Conservation (phyloP, 345 rosid genomes). For the Diplotaxis tenuifolia region DNA sequence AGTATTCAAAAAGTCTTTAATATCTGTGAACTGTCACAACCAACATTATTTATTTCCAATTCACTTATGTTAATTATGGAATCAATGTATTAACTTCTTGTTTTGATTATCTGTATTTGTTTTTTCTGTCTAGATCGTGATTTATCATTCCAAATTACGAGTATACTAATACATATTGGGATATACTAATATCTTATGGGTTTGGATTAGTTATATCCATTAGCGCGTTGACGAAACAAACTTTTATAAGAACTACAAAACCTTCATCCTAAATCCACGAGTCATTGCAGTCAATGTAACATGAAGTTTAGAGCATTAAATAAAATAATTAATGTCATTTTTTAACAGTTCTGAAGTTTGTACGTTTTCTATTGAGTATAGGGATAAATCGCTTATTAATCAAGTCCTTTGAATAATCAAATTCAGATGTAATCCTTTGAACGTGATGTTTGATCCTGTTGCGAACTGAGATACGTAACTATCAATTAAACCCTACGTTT, state of each 20-base stretch:
- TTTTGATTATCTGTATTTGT: background rate
- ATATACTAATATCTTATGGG: background rate
- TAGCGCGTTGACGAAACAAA: background rate
- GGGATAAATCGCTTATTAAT: conserved; percentile 16
- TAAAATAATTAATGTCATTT: conserved; percentile 3
- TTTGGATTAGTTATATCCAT: background rate
- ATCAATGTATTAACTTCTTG: background rate
- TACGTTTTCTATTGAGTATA: conserved; percentile 33
- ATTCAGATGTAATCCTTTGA: conserved; percentile 1
- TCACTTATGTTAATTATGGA: conserved; percentile 6
- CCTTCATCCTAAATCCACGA: background rate
- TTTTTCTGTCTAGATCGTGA: background rate
- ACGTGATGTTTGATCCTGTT: conserved; percentile 19
- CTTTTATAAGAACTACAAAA: background rate
- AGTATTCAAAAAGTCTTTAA: background rate
- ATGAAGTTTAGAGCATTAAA: background rate
- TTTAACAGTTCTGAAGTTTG: conserved; percentile 9
- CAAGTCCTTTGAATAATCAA: conserved; percentile 1
- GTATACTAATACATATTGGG: background rate
- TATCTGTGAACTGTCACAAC: conserved; percentile 31
- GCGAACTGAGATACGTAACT: conserved; percentile 5
- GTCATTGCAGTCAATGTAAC: conserved; percentile 20
- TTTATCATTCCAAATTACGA: background rate
- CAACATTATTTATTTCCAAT: conserved; percentile 22
- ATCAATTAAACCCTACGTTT: conserved; percentile 10